Conservation (phyloP, 2,329 filamentous ascomycete genomes). For the Cercospora brassicicola region DNA sequence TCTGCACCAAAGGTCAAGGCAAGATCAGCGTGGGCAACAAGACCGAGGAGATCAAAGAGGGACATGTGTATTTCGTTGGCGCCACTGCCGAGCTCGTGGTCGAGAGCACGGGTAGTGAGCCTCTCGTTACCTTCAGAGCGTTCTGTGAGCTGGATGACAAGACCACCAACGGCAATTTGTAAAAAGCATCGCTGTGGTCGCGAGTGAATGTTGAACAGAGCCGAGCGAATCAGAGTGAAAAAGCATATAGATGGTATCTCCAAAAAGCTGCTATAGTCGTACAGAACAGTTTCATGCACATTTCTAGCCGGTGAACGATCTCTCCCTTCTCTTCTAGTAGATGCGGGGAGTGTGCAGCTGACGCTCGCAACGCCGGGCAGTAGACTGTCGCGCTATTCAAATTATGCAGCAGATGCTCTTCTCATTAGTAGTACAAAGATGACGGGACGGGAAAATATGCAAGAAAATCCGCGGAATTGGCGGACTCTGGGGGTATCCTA, state of each 20-base stretch:
- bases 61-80: slow-evolving; percentile 65
- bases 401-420: slow-evolving; percentile 1
- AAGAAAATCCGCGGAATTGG: slow-evolving; percentile 1
- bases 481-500: slow-evolving; percentile 12
- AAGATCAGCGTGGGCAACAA: slow-evolving; percentile 84
- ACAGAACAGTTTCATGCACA: not conserved
- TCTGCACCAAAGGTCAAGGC: slow-evolving; percentile 81
- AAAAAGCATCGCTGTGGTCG: not conserved
- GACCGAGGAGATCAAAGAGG: slow-evolving; percentile 62
- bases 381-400: not conserved
- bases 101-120: slow-evolving; percentile 66
- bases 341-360: not conserved
- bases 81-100: slow-evolving; percentile 81
- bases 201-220: not conserved
- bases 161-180: slow-evolving; percentile 23
- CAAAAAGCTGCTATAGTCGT: not conserved
- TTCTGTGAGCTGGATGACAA: slow-evolving; percentile 33
- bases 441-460: slow-evolving; percentile 1
- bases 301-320: not conserved
- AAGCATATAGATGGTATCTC: slow-evolving; percentile 9
- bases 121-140: slow-evolving; percentile 82
- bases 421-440: slow-evolving; percentile 7
- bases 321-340: not conserved
- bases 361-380: not conserved
- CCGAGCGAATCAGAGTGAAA: not conserved